Evolutionary conservation across 805 yeast genomes (phyloP).

Genomic region (Schwanniomyces pseudopolymorphus): DNA sequence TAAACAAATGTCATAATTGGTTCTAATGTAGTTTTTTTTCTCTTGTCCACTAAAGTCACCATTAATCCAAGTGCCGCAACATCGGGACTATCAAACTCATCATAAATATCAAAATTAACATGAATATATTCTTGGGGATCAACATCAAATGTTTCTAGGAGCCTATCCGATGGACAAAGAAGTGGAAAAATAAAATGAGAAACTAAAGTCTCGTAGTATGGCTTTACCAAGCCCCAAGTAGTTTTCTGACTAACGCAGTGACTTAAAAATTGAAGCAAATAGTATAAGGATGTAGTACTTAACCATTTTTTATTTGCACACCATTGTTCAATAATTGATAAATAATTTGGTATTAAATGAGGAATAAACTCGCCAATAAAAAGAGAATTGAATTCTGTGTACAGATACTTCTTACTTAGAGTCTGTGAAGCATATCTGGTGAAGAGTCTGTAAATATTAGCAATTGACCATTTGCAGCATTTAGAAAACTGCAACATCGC

Average conservation of each 20-base stretch:
- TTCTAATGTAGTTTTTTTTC: slow-evolving; percentile 58
- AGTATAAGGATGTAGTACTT: slow-evolving; percentile 60
- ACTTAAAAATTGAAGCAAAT: slow-evolving; percentile 51
- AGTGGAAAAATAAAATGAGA: slow-evolving; percentile 75
- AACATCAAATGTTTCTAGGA: slow-evolving; percentile 72
- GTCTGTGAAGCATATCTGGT: slow-evolving; percentile 62
- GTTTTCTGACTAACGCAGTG: slow-evolving; percentile 54
- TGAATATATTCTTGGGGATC: slow-evolving; percentile 91
- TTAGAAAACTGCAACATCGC: slow-evolving; percentile 72
- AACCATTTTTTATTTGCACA: slow-evolving; percentile 67
- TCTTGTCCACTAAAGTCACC: slow-evolving; percentile 67
- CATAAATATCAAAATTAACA: slow-evolving; percentile 56
- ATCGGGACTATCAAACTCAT: slow-evolving; percentile 65
- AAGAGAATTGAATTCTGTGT: slow-evolving; percentile 57
- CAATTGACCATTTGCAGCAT: slow-evolving; percentile 75
- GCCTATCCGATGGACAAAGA: slow-evolving; percentile 65
- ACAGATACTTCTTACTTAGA: slow-evolving; percentile 47
- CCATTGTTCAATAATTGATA: slow-evolving; percentile 74
- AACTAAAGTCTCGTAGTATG: slow-evolving; percentile 63
- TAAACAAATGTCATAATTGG: slow-evolving; percentile 63
- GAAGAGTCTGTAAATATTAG: slow-evolving; percentile 70
- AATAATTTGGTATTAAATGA: slow-evolving; percentile 61
- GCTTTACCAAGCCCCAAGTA: slow-evolving; percentile 68
- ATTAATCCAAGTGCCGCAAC: slow-evolving; percentile 75
- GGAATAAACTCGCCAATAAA: slow-evolving; percentile 68